These are phyloP conservation scores for Ambrosia hybrid DNA, from an alignment of 140 eudicot species.

Conservation along the genomic window DNA sequence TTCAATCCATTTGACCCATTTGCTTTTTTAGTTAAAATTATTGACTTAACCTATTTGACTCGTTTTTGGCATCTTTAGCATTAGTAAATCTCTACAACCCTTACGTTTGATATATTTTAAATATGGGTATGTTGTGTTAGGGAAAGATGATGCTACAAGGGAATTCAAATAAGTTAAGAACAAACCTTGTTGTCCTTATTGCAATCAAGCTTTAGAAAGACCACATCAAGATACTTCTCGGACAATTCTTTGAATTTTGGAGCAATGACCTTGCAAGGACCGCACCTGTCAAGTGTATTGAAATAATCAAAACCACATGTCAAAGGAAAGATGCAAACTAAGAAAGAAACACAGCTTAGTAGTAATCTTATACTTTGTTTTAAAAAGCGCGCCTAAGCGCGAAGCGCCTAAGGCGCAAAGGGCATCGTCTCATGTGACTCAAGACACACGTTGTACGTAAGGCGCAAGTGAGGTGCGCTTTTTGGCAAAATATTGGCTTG, in stretches of 20 bases:
- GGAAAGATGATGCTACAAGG: not conserved
- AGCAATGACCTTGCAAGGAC: constrained; percentile 84
- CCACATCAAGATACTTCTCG: constrained; percentile 56
- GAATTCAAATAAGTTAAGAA: not conserved
- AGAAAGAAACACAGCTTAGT: not conserved
- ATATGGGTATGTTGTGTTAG: not conserved
- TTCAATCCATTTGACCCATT: not conserved
- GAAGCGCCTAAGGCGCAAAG: too few relatives aligned
- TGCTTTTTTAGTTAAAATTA: not conserved
- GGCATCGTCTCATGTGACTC: too few relatives aligned
- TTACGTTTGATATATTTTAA: not conserved
- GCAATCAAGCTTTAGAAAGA: constrained; percentile 79
- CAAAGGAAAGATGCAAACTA: not conserved
- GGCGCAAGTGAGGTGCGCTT: too few relatives aligned
- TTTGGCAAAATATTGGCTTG: too few relatives aligned
- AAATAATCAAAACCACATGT: constrained; percentile 20
- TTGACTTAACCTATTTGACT: not conserved
- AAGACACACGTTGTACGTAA: too few relatives aligned
- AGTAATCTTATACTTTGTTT: too few relatives aligned
- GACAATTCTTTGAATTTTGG: constrained; percentile 71
- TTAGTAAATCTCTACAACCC: not conserved
- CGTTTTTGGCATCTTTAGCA: not conserved
- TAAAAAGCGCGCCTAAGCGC: too few relatives aligned
- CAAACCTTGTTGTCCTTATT: constrained; percentile 78
- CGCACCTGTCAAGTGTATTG: constrained; percentile 57